phyloP scores from a whole-genome alignment of 768 basidiomycete genomes.

The Lentinula sp. region DNA sequence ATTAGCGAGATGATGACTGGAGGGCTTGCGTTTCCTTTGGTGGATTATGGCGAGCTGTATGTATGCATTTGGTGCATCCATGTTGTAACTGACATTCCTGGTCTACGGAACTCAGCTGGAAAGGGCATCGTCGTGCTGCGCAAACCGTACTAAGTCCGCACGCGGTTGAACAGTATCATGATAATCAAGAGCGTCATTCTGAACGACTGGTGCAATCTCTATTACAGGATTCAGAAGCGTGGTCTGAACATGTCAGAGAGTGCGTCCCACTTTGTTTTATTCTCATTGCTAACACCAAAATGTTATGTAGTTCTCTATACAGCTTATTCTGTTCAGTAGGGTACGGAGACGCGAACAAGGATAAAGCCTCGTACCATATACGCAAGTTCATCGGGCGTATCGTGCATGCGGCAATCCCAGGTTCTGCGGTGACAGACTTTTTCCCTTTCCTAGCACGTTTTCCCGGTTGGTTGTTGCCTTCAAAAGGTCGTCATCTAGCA shows the following conservation, averaged over 20 bases:
- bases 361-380: not conserved
- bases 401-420: conserved; percentile 27
- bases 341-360: not conserved
- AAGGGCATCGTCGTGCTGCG: conserved; percentile 2
- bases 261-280: not conserved
- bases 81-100: not conserved
- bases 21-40: conserved; percentile 15
- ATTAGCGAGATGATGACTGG: conserved; percentile 20
- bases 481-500: conserved; percentile 20
- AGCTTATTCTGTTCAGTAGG: not conserved
- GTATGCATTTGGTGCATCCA: not conserved
- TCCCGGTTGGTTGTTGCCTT: conserved; percentile 21
- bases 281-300: not conserved
- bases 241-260: conserved; percentile 20
- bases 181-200: conserved; percentile 17
- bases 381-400: conserved; percentile 18
- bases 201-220: conserved; percentile 15
- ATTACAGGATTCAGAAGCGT: conserved; percentile 15
- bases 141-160: conserved; percentile 1
- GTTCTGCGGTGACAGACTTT: conserved; percentile 28
- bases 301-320: not conserved
- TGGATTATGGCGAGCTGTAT: conserved; percentile 12
- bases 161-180: conserved; percentile 11
- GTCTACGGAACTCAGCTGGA: not conserved
- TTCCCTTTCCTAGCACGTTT: conserved; percentile 26